These are phyloP conservation scores for Alternaria conjuncta DNA, from an alignment of 2,329 filamentous ascomycete genomes.

Conservation along the genomic window DNA sequence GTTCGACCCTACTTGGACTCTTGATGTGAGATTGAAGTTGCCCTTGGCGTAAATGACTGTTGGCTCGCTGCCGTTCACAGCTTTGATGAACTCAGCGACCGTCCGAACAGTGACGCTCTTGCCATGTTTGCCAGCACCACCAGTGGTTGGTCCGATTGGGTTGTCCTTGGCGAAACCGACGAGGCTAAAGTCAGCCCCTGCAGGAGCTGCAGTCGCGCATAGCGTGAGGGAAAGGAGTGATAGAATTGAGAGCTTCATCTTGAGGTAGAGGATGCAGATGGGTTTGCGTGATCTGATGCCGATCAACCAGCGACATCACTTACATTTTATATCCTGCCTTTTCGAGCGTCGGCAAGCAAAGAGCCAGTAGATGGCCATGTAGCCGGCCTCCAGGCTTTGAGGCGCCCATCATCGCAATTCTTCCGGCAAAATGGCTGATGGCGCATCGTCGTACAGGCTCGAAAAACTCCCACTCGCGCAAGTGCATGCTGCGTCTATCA, in stretches of 20 bases:
- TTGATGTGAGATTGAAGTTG: conserved; percentile 50
- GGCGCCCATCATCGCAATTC: conserved; percentile 6
- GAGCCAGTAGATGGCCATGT: not conserved
- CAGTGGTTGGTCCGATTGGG: conserved; percentile 41
- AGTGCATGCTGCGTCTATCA: conserved; percentile 2
- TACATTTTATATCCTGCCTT: conserved; percentile 1
- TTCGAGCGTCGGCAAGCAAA: not conserved
- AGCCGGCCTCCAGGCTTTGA: not conserved
- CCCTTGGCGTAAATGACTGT: conserved; percentile 55
- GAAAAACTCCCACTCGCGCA: conserved; percentile 1
- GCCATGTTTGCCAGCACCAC: conserved; percentile 37
- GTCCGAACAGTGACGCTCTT: conserved; percentile 39
- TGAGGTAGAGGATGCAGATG: conserved; percentile 5
- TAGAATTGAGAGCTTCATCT: conserved; percentile 37
- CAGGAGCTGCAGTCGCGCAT: conserved; percentile 24
- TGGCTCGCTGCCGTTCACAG: conserved; percentile 32
- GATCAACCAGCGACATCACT: not conserved
- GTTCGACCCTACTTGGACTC: conserved; percentile 55
- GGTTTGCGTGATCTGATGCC: not conserved
- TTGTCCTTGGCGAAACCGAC: conserved; percentile 45
- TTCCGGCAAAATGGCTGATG: conserved; percentile 19
- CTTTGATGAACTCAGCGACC: conserved; percentile 33
- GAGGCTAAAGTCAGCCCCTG: conserved; percentile 33
- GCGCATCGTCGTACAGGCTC: conserved; percentile 2
- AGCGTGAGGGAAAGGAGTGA: conserved; percentile 26